A percentile compares a stretch with the other conserved stretches of the same genome.
These are phyloP conservation scores for Exophiala xenobiotica DNA, from an alignment of 2,329 filamentous ascomycete genomes.

Conservation along the genomic window DNA sequence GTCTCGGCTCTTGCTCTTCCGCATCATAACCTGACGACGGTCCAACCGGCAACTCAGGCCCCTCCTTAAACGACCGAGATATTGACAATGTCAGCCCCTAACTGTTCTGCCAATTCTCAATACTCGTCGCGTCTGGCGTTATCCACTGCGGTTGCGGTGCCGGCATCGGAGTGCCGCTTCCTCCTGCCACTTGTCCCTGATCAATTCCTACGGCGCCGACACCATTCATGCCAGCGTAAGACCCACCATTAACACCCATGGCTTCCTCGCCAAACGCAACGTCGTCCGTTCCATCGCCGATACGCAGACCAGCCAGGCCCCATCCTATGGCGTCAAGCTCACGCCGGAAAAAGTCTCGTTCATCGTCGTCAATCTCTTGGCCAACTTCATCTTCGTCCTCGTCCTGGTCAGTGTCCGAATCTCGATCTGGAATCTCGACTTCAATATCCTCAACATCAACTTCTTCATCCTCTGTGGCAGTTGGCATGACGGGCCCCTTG, in stretches of 20 bases:
- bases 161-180: conserved; percentile 11
- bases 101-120: conserved; percentile 27
- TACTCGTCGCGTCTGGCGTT: conserved; percentile 17
- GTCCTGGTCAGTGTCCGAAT: conserved; percentile 3
- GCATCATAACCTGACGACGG: too few relatives aligned
- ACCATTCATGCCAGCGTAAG: conserved; percentile 16
- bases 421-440: background rate
- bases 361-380: conserved; percentile 62
- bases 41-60: too few relatives aligned
- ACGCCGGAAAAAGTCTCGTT: conserved; percentile 75
- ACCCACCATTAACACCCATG: conserved; percentile 12
- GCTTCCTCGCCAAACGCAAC: conserved; percentile 31
- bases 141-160: conserved; percentile 22
- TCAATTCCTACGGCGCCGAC: background rate
- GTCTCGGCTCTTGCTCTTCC: background rate
- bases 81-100: conserved; percentile 13
- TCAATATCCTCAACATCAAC: conserved; percentile 11
- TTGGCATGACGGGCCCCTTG: too few relatives aligned
- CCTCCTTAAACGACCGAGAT: too few relatives aligned
- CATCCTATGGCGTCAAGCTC: conserved; percentile 71
- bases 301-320: conserved; percentile 38
- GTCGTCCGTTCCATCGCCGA: conserved; percentile 28
- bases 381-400: conserved; percentile 38
- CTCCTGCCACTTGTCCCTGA: background rate
- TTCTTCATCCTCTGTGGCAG: conserved; percentile 38